phyloP scores from a whole-genome alignment of 2,329 filamentous ascomycete genomes.

The Stachybotrys elegans region DNA sequence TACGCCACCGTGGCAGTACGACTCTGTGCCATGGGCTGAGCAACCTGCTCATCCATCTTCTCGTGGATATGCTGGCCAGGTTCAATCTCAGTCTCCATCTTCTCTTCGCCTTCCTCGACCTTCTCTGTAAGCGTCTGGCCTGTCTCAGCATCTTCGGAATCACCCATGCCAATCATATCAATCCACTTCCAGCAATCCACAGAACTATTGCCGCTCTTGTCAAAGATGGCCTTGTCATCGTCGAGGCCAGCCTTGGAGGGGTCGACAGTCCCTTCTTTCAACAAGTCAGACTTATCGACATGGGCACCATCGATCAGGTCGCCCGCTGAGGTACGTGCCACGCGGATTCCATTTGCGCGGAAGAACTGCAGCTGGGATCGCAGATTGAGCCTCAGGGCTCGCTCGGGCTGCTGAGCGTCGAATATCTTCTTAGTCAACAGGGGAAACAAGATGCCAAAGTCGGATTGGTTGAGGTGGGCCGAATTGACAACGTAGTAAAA shows the following conservation, averaged over 20 bases:
- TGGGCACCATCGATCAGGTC: constrained; percentile 45
- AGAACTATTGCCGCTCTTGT: constrained; percentile 29
- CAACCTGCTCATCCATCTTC: no score
- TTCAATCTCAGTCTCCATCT: constrained; percentile 30
- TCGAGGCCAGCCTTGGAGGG: constrained; percentile 30
- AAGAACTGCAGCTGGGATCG: constrained; percentile 54
- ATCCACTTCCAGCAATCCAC: constrained; percentile 50
- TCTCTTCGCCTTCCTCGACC: constrained; percentile 28
- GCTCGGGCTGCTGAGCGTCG: constrained; percentile 51
- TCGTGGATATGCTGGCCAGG: constrained; percentile 23
- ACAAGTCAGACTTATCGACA: constrained; percentile 27
- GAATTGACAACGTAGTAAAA: constrained; percentile 70
- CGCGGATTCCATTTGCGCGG: constrained; percentile 41
- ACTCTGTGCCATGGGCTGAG: no score
- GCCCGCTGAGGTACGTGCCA: constrained; percentile 43
- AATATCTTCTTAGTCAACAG: constrained; percentile 59
- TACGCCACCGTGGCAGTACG: neutral
- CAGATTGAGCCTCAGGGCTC: constrained; percentile 53
- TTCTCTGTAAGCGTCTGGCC: constrained; percentile 24
- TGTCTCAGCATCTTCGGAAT: constrained; percentile 18
- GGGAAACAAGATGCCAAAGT: constrained; percentile 80
- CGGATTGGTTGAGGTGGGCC: constrained; percentile 78
- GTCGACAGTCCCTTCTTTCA: constrained; percentile 10
- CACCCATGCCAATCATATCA: constrained; percentile 45
- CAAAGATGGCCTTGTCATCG: constrained; percentile 48